Percentiles rank a stretch among this genome's conserved stretches.
phyloP scores from a whole-genome alignment of 805 yeast species.

The Pichia deserticola region DNA sequence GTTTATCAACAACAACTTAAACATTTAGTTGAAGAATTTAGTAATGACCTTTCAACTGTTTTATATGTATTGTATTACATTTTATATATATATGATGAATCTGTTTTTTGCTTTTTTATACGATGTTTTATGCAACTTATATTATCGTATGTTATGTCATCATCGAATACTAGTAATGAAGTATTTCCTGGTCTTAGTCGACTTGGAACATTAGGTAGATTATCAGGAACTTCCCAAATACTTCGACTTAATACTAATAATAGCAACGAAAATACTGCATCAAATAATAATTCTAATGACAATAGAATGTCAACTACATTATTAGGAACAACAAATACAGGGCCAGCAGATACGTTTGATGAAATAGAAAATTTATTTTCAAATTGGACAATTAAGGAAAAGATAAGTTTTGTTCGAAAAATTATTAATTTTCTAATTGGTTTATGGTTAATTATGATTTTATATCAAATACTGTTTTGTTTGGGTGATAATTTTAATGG shows the following conservation, averaged over 20 bases:
- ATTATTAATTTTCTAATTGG: constrained; percentile 19
- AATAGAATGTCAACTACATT: too few relatives aligned
- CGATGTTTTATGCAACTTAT: constrained; percentile 5
- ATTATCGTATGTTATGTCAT: constrained; percentile 1
- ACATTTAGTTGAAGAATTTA: background rate
- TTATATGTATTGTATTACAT: constrained; percentile 7
- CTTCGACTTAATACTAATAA: background rate
- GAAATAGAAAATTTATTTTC: background rate
- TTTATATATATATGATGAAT: constrained; percentile 10
- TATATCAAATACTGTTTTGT: constrained; percentile 31
- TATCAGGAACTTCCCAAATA: background rate
- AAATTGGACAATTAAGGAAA: background rate
- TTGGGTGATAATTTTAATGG: constrained; percentile 15
- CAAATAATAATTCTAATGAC: background rate
- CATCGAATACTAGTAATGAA: background rate
- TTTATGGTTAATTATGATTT: constrained; percentile 21
- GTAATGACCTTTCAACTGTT: background rate
- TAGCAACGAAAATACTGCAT: background rate
- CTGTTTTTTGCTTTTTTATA: constrained; percentile 1
- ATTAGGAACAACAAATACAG: background rate
- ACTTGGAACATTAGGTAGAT: background rate
- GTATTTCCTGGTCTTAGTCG: constrained; percentile 1
- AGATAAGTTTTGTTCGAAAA: constrained; percentile 8
- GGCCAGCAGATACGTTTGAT: background rate
- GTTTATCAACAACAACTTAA: constrained; percentile 1